Percentiles rank a stretch among this genome's conserved stretches.
Evolutionary conservation across 2,329 filamentous ascomycete species (phyloP).

Genomic region (Clonostachys solani): DNA sequence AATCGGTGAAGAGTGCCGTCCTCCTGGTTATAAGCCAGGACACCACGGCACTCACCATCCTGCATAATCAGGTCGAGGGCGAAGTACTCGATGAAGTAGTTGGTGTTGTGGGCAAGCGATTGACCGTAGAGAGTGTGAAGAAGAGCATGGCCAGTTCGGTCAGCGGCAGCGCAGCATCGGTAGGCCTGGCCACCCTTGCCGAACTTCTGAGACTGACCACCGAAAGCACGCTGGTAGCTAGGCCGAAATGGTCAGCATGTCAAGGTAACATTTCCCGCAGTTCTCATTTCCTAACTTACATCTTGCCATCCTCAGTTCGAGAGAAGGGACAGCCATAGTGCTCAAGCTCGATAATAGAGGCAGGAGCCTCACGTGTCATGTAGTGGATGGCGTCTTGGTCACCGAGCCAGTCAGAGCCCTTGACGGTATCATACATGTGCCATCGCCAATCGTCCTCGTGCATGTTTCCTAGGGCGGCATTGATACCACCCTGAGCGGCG

Average conservation of each 20-base stretch:
- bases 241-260: neutral
- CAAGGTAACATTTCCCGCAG: neutral
- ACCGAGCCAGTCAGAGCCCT: conserved; percentile 95
- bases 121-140: conserved; percentile 98
- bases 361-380: conserved; percentile 93
- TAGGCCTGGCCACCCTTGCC: conserved; percentile 98
- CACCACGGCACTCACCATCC: conserved; percentile 92
- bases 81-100: conserved; percentile 99
- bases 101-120: conserved; percentile 94
- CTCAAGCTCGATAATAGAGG: conserved; percentile 90
- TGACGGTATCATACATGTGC: conserved; percentile 99
- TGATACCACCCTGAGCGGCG: conserved; percentile 79
- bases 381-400: conserved; percentile 98
- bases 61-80: conserved; percentile 97
- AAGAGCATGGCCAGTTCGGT: conserved; percentile 94
- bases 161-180: conserved; percentile 92
- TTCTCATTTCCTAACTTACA: conserved; percentile 47
- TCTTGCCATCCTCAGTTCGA: conserved; percentile 92
- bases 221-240: conserved; percentile 95
- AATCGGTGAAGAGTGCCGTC: conserved; percentile 97
- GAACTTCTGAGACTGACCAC: conserved; percentile 91
- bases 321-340: conserved; percentile 98
- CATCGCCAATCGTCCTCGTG: conserved; percentile 98
- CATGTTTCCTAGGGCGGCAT: conserved; percentile 90
- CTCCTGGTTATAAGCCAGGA: conserved; percentile 97